phyloP scores from a whole-genome alignment of 176 grass and related monocot genomes.

The Ananas comosus region DNA sequence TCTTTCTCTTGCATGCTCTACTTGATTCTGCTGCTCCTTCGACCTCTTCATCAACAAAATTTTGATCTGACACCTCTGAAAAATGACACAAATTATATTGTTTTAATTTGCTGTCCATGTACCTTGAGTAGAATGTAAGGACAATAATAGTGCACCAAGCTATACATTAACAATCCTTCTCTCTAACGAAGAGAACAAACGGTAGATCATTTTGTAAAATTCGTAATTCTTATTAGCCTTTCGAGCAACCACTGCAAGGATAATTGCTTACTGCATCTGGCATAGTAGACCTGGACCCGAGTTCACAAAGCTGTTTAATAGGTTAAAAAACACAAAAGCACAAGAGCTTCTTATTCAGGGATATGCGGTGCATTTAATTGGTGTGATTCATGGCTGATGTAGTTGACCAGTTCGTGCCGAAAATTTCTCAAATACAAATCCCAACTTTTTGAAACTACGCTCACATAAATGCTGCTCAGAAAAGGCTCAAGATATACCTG shows the following conservation, averaged over 20 bases:
- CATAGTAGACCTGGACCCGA: background rate
- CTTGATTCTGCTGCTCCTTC: constrained; percentile 39
- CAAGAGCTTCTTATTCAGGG: too few species aligned
- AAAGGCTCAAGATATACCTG: too few species aligned
- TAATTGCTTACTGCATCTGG: too few species aligned
- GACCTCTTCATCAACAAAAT: constrained; percentile 52
- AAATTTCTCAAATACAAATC: too few species aligned
- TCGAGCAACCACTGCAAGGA: too few species aligned
- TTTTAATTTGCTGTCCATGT: constrained; percentile 35
- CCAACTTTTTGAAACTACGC: too few species aligned
- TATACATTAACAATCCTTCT: background rate
- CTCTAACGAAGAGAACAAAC: background rate
- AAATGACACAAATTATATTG: constrained; percentile 39
- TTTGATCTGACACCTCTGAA: constrained; percentile 90
- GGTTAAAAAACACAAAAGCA: background rate
- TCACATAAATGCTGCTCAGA: too few species aligned
- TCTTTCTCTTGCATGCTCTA: constrained; percentile 41
- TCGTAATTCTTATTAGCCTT: too few species aligned
- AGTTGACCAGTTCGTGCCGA: too few species aligned
- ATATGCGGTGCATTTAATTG: too few species aligned
- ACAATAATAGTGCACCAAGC: background rate
- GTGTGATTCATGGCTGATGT: too few species aligned
- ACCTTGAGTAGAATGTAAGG: constrained; percentile 24
- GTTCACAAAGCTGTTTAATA: background rate
- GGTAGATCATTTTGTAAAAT: too few species aligned